A percentile compares a stretch with the other conserved stretches of the same genome.
Evolutionary conservation across 73 alveolate genomes (phyloP).

Genomic region (Stentor roeselii): DNA sequence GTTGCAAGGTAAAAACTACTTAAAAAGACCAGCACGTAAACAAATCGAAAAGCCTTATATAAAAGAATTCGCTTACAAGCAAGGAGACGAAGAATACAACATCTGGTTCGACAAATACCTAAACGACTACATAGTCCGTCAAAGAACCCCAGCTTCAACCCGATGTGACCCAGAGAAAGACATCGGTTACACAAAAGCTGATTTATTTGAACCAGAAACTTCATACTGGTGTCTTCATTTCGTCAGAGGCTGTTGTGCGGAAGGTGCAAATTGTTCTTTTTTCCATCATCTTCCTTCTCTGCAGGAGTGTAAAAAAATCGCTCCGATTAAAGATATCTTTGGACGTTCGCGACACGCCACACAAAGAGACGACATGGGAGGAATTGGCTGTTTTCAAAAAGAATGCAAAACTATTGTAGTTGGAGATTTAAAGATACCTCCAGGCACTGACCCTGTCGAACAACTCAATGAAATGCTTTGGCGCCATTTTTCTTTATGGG

Average conservation of each 20-base stretch:
- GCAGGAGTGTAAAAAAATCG: constrained; percentile 81
- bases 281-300: constrained; percentile 94
- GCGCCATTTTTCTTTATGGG: constrained; percentile 93
- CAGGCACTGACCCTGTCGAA: constrained; percentile 82
- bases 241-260: constrained; percentile 97
- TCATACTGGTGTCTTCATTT: constrained; percentile 90
- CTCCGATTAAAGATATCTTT: constrained; percentile 89
- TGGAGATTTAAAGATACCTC: constrained; percentile 77
- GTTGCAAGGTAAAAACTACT: constrained; percentile 25
- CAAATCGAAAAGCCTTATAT: constrained; percentile 83
- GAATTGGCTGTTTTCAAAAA: constrained; percentile 93
- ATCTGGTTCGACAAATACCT: constrained; percentile 98
- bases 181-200: constrained; percentile 97
- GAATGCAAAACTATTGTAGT: constrained; percentile 89
- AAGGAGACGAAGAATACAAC: constrained; percentile 98
- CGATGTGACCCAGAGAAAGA: constrained; percentile 93
- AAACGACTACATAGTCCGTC: constrained; percentile 85
- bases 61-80: constrained; percentile 91
- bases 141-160: constrained; percentile 84
- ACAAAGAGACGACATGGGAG: constrained; percentile 92
- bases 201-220: constrained; percentile 77
- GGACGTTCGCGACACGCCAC: constrained; percentile 96
- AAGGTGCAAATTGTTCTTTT: constrained; percentile 96
- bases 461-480: constrained; percentile 85
- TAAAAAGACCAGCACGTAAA: constrained; percentile 89